These are phyloP conservation scores for Fragilariopsis cylindrus DNA, from an alignment of 108 stramenopile species.

Conservation along the genomic window DNA sequence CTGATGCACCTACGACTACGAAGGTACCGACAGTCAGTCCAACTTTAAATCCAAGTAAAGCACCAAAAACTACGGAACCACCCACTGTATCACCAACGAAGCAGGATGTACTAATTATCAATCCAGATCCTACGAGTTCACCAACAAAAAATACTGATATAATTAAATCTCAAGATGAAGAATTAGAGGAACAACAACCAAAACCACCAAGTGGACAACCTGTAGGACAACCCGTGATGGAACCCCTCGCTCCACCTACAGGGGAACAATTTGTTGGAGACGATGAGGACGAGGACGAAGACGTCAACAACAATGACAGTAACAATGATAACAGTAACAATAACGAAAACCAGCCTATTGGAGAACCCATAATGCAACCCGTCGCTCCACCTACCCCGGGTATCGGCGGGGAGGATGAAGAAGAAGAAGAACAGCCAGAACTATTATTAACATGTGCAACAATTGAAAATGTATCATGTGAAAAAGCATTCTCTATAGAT, in stretches of 20 bases:
- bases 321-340: too few species aligned
- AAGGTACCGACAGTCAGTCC: background rate
- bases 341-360: background rate
- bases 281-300: background rate
- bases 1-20: background rate
- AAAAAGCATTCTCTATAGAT: background rate
- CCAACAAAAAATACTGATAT: too few species aligned
- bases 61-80: background rate
- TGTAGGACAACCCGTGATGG: background rate
- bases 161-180: too few species aligned
- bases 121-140: background rate
- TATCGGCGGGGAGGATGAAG: too few species aligned
- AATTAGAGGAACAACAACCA: too few species aligned
- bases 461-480: background rate
- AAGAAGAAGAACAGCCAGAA: background rate
- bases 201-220: background rate
- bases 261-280: background rate
- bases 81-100: background rate
- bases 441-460: background rate
- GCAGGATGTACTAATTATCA: background rate
- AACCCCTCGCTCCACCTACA: background rate
- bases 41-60: background rate
- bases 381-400: too few species aligned
- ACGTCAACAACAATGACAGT: too few species aligned
- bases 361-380: background rate